Evolutionary conservation across 2,329 filamentous ascomycete genomes (phyloP).

Genomic region (Pseudogymnoascus verrucosus): DNA sequence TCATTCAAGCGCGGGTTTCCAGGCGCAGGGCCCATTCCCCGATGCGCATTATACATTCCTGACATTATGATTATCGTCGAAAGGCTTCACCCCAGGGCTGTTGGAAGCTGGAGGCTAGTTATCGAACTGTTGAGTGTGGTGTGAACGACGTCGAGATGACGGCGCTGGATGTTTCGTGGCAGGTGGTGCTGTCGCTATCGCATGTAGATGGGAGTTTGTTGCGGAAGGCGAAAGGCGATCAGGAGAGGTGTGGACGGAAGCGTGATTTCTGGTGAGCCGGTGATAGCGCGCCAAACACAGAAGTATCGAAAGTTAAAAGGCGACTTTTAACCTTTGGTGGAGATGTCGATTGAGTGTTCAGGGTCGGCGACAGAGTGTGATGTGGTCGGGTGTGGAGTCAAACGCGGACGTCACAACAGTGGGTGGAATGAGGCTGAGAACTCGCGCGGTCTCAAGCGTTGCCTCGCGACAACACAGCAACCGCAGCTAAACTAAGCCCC

Average conservation of each 20-base stretch:
- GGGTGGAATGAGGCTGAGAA: neutral
- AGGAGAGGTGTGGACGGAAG: neutral
- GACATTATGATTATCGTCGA: constrained; percentile 39
- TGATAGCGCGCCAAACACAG: neutral
- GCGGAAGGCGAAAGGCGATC: neutral
- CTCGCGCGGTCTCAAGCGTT: neutral
- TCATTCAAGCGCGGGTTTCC: constrained; percentile 67
- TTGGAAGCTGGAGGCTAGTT: neutral
- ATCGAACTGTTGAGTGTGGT: neutral
- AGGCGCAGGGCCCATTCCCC: constrained; percentile 68
- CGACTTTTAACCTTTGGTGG: neutral
- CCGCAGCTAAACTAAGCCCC: neutral
- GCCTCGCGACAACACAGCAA: neutral
- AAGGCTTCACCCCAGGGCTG: neutral
- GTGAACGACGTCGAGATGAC: neutral
- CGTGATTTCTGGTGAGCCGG: neutral
- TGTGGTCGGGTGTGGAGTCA: neutral
- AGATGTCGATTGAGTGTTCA: neutral
- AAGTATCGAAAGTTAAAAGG: neutral
- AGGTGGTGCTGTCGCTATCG: neutral
- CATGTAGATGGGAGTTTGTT: neutral
- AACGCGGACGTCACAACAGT: neutral
- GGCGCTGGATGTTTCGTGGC: neutral
- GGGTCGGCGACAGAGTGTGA: neutral
- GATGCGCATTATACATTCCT: constrained; percentile 78